phyloP scores from a whole-genome alignment of 768 basidiomycete genomes.

The Trametes cubensis region DNA sequence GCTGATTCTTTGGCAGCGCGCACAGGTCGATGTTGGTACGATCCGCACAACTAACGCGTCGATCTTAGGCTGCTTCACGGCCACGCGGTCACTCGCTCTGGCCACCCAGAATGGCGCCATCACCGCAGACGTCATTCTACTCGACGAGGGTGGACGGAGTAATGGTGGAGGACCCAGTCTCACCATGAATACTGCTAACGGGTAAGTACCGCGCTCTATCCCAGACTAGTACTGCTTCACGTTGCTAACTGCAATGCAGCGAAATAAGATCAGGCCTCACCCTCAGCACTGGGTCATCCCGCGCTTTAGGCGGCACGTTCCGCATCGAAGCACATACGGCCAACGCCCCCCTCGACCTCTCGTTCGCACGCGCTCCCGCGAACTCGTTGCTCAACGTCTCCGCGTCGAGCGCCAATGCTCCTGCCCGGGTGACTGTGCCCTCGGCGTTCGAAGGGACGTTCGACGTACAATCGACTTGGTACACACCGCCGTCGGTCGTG shows the following conservation, averaged over 20 bases:
- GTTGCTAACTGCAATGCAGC: constrained; percentile 30
- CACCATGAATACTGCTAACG: constrained; percentile 43
- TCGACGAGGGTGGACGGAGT: constrained; percentile 25
- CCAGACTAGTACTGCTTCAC: neutral
- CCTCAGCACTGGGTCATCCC: constrained; percentile 19
- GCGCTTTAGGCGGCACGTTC: constrained; percentile 36
- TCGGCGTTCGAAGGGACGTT: constrained; percentile 46
- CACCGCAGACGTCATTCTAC: constrained; percentile 32
- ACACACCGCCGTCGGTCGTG: constrained; percentile 8
- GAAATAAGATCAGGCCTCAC: constrained; percentile 25
- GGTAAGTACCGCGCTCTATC: constrained; percentile 35
- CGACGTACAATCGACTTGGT: constrained; percentile 26
- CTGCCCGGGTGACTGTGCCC: constrained; percentile 37
- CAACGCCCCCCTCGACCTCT: constrained; percentile 38
- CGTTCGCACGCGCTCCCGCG: constrained; percentile 38
- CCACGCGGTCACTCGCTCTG: constrained; percentile 33
- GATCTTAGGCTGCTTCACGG: constrained; percentile 44
- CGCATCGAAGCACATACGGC: constrained; percentile 35
- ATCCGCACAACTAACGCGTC: constrained; percentile 30
- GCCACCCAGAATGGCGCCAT: constrained; percentile 41
- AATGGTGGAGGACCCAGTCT: constrained; percentile 32
- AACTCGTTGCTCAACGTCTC: constrained; percentile 37
- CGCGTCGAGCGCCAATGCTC: constrained; percentile 40
- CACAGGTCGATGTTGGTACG: constrained; percentile 4
- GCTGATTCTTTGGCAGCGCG: neutral